phyloP scores from a whole-genome alignment of 805 yeast genomes.

The Starmera caribaea region DNA sequence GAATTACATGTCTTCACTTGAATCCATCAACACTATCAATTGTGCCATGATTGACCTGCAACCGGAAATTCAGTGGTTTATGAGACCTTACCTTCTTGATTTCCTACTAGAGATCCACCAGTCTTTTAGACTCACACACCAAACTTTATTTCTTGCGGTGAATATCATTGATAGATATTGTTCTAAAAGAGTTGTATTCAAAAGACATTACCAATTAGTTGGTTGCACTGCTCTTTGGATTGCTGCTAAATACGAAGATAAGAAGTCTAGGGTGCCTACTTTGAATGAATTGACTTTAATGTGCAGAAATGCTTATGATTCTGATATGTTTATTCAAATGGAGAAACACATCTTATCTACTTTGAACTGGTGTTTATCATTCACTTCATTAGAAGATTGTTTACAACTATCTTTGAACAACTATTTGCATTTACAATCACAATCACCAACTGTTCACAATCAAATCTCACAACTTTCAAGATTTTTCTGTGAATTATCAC shows the following conservation, averaged over 20 bases:
- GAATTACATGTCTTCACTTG: slow-evolving; percentile 29
- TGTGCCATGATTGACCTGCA: slow-evolving; percentile 65
- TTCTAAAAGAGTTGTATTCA: slow-evolving; percentile 67
- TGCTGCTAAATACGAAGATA: slow-evolving; percentile 69
- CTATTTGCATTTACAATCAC: slow-evolving; percentile 5
- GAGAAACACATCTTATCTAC: slow-evolving; percentile 67
- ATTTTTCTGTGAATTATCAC: slow-evolving; percentile 43
- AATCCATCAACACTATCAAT: slow-evolving; percentile 20
- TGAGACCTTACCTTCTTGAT: slow-evolving; percentile 72
- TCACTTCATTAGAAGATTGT: slow-evolving; percentile 19
- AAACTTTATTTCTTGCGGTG: slow-evolving; percentile 57
- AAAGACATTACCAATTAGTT: slow-evolving; percentile 75
- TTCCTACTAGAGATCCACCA: slow-evolving; percentile 62
- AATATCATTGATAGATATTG: slow-evolving; percentile 78
- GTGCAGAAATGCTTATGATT: slow-evolving; percentile 57
- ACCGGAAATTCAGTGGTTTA: slow-evolving; percentile 73
- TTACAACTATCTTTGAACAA: slow-evolving; percentile 12
- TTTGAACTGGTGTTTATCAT: slow-evolving; percentile 47
- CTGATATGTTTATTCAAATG: slow-evolving; percentile 64
- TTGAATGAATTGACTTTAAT: slow-evolving; percentile 53
- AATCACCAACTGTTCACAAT: slow-evolving; percentile 1
- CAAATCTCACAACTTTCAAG: slow-evolving; percentile 24
- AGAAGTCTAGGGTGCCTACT: slow-evolving; percentile 57
- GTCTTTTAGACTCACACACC: slow-evolving; percentile 50
- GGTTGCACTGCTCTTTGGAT: slow-evolving; percentile 86